Evolutionary conservation across 441 rosid species (phyloP), one percentile per base, ranked within the genome.

Genomic region (Adansonia gregorii): DNA sequence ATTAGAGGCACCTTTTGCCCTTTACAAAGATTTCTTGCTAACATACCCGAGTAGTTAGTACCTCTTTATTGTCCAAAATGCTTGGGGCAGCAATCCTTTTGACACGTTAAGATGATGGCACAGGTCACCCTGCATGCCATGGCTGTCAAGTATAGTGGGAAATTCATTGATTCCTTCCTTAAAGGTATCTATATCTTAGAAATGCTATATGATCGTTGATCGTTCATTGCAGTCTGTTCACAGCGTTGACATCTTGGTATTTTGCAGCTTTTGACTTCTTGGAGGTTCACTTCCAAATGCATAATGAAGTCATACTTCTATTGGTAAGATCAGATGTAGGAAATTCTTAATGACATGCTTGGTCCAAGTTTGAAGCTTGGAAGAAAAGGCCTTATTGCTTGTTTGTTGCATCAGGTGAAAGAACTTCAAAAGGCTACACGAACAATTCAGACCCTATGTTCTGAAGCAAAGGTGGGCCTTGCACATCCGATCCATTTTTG

Each of bases 121-220:
- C 88, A 94, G 98, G 91, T 91, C 41, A 74, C 82, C 54, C 80
- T 89, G 78, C 97, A 85, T 82, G 89, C 92, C 75, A 83, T 92
- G 94, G 94, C 95, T 82, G 89, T 94, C 84, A 94, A 94, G 82
- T 94, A 86, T 75, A 92, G 98, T 52, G 97, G 97, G 80, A 94
- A 89, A 80, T 94, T 85, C 83, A 87, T 94, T 24, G 94, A 90
- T 76, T 80, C 87, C 52, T 94, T 94, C 84, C 89, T 92, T 20
- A 94, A 92, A 91, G 95, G 98, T 91, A 87, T 65, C 75, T 75
- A 15, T 48, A 69, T 78, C 51, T 55, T 48, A 17, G 51, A 15
- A 76, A 66, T 68, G 49, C 43, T 60, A 59, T 43, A 46, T 49
- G 61, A 15, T 35, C 61, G 6, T 67, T 67, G 12, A 17, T 35